Conservation (phyloP, 176 grass and related monocot genomes). For the Hsuehochloa calcarea region DNA sequence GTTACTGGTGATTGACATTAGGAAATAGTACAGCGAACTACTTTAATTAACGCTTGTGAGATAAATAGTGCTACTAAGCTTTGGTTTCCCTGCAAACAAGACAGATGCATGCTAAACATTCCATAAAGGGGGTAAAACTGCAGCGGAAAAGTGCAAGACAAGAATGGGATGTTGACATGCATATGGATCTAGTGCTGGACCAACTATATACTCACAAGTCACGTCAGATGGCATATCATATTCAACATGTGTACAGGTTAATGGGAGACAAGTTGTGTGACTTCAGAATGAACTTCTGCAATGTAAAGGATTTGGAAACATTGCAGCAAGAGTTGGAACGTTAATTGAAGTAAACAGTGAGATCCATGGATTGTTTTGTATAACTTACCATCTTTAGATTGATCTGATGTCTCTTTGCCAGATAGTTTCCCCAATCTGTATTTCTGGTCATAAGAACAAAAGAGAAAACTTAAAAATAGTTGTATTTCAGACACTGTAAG, state of each 20-base stretch:
- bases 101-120: conserved; percentile 10
- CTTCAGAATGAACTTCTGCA: neutral
- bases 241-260: neutral
- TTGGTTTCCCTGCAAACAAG: neutral
- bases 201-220: neutral
- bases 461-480: neutral
- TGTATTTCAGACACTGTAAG: conserved; percentile 6
- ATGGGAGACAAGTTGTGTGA: neutral
- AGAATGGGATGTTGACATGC: neutral
- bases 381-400: conserved; percentile 90
- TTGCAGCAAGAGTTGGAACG: neutral
- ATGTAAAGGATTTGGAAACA: neutral
- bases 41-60: neutral
- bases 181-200: neutral
- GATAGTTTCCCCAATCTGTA: conserved; percentile 97
- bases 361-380: neutral
- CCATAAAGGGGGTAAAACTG: neutral
- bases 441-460: conserved; percentile 61
- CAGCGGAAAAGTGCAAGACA: neutral
- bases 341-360: conserved; percentile 2
- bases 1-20: conserved; percentile 24
- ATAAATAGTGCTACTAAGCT: neutral
- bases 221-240: neutral
- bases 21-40: neutral
- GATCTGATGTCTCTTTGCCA: conserved; percentile 78